Evolutionary conservation across 2,329 filamentous ascomycete species (phyloP).

Genomic region (Penicillium sp.): DNA sequence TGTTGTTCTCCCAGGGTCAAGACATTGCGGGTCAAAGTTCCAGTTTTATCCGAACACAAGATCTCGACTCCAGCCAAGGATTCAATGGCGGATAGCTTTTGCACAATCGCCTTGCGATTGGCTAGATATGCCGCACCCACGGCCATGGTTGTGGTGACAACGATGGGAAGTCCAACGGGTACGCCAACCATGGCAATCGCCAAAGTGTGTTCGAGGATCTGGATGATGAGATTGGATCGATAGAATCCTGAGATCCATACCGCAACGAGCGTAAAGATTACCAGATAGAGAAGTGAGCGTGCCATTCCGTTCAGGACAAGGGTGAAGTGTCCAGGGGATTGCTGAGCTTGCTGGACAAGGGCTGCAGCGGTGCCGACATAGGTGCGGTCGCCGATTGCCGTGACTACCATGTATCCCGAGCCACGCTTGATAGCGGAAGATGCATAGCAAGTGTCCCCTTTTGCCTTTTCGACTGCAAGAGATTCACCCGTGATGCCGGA

Average conservation of each 20-base stretch:
- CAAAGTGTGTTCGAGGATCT: slow-evolving; percentile 80
- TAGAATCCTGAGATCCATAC: slow-evolving; percentile 90
- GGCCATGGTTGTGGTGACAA: slow-evolving; percentile 93
- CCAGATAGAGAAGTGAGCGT: slow-evolving; percentile 74
- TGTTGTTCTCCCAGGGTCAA: slow-evolving; percentile 83
- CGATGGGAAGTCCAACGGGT: slow-evolving; percentile 86
- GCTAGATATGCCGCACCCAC: slow-evolving; percentile 89
- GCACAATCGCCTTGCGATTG: slow-evolving; percentile 90
- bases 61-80: slow-evolving; percentile 91
- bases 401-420: slow-evolving; percentile 79
- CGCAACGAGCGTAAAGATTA: slow-evolving; percentile 75
- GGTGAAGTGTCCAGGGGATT: slow-evolving; percentile 80
- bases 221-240: slow-evolving; percentile 76
- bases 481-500: slow-evolving; percentile 91
- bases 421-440: slow-evolving; percentile 91
- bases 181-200: slow-evolving; percentile 91
- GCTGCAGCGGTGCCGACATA: slow-evolving; percentile 88
- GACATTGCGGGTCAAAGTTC: slow-evolving; percentile 93
- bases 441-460: slow-evolving; percentile 76
- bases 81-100: slow-evolving; percentile 90
- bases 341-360: slow-evolving; percentile 73
- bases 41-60: slow-evolving; percentile 92
- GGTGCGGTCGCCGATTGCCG: slow-evolving; percentile 83
- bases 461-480: slow-evolving; percentile 85
- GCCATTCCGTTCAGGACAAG: slow-evolving; percentile 87